Percentiles rank a stretch among this genome's conserved stretches.
Conservation (phyloP, 2,329 filamentous ascomycete species). For the Rhynchosporium secalis region DNA sequence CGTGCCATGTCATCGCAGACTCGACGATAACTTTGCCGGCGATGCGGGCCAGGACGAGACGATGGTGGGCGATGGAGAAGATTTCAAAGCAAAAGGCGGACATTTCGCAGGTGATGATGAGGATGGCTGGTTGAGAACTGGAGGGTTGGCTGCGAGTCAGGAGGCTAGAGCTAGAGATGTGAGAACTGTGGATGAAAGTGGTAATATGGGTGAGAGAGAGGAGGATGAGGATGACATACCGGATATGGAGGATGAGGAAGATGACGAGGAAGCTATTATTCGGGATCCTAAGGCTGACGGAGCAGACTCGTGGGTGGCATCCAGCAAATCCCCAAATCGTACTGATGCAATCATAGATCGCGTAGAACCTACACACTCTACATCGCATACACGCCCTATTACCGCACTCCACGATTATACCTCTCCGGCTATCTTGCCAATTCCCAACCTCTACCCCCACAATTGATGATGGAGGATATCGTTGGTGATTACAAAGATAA, state of each 20-base stretch:
- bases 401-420: constrained; percentile 92
- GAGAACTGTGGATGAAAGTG: constrained; percentile 83
- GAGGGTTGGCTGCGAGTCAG: constrained; percentile 72
- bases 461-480: constrained; percentile 94
- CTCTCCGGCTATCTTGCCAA: constrained; percentile 83
- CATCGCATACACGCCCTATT: constrained; percentile 97
- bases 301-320: constrained; percentile 35
- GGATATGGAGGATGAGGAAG: constrained; percentile 96
- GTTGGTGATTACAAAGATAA: constrained; percentile 98
- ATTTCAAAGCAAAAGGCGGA: constrained; percentile 50
- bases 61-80: constrained; percentile 77
- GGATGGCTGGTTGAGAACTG: constrained; percentile 90
- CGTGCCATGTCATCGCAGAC: constrained; percentile 86
- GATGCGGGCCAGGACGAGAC: constrained; percentile 84
- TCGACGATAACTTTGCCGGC: constrained; percentile 91
- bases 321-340: background rate
- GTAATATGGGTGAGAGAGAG: constrained; percentile 76
- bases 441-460: constrained; percentile 77
- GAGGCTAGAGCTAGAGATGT: constrained; percentile 79
- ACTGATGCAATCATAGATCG: constrained; percentile 52
- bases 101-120: constrained; percentile 61
- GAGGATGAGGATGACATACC: constrained; percentile 82
- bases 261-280: constrained; percentile 94
- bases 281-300: constrained; percentile 57
- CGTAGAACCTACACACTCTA: constrained; percentile 96